Evolutionary conservation across 108 stramenopile genomes (phyloP), one percentile per base, ranked within the genome.

Genomic region (Stephanodiscus minutulus): DNA sequence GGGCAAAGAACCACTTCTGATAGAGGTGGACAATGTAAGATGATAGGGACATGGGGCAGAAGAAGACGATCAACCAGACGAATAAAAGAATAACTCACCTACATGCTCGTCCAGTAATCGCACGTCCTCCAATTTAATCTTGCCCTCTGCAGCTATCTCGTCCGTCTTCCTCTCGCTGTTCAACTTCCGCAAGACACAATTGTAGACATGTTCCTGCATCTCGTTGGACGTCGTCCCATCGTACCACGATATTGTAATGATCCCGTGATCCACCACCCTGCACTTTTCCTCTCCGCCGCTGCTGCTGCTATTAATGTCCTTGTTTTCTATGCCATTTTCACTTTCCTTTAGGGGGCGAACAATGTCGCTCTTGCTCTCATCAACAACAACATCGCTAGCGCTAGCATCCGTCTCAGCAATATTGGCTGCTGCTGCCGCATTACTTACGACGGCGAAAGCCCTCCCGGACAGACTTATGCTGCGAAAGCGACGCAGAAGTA

Each of bases 1-100:
- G 93, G 87, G 35, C 79, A 86, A 21, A 94, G 72, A 20, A 94
- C 88, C 13, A 91, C 86, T 81, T 94, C 93, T 92, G 82, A 47
- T n/a, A n/a, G n/a, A n/a, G n/a, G n/a, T n/a, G n/a, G n/a, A n/a
- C n/a, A n/a, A n/a, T n/a, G n/a, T n/a, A n/a, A n/a, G n/a, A n/a
- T n/a, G n/a, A n/a, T n/a, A n/a, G n/a, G n/a, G n/a, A n/a, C n/a
- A n/a, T n/a, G n/a, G n/a, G n/a, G n/a, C n/a, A n/a, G n/a, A n/a
- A n/a, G n/a, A n/a, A n/a, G n/a, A n/a, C n/a, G n/a, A n/a, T n/a
- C n/a, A n/a, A n/a, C n/a, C n/a, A 48, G 7, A 41, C 7, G 17
- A 8, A 55, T 27, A 11, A 33, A 22, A 36, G 66, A 35, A 28
- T 18, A 22, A 74, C 91, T 54, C 74, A 89, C 91, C 91, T 85